Evolutionary conservation across 345 rosid genomes (phyloP).

Genomic region (Psidium guajava): DNA sequence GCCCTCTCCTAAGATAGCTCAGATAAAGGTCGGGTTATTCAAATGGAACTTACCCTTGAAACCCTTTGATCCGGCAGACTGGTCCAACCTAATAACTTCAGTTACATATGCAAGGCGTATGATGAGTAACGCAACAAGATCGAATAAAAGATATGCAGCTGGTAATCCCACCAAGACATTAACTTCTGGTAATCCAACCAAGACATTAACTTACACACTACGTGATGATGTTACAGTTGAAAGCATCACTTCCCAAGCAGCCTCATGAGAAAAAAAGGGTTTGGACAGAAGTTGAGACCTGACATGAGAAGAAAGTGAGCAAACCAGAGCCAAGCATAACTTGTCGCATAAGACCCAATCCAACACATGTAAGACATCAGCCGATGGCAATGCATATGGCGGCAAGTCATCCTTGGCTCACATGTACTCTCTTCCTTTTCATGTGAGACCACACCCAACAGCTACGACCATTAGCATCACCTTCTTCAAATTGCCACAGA

Average conservation of each 20-base stretch:
- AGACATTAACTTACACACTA: neutral
- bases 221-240: neutral
- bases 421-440: constrained; percentile 12
- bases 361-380: neutral
- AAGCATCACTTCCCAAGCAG: neutral
- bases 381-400: neutral
- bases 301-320: constrained; percentile 10
- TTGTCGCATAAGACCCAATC: neutral
- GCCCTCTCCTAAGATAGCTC: no score
- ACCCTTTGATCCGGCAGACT: neutral
- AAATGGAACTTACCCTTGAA: neutral
- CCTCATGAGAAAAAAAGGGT: neutral
- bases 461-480: neutral
- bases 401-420: constrained; percentile 49
- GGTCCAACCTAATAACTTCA: neutral
- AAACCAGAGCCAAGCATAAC: constrained; percentile 1
- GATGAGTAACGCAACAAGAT: neutral
- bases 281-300: neutral
- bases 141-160: neutral
- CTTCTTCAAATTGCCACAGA: neutral
- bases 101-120: neutral
- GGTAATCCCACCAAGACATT: neutral
- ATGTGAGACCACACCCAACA: constrained; percentile 1
- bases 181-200: neutral
- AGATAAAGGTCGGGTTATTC: no score